Percentiles rank a stretch among this genome's conserved stretches.
phyloP scores from a whole-genome alignment of 176 grass and related monocot species.

The Hordeum vulgare region MorexV3_pseudomolecules_assembly NC_058518.1:512633373-512633872 shows the following conservation, averaged over 20 bases:
- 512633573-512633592: neutral
- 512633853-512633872: slow-evolving; percentile 90
- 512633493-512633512: neutral
- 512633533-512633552: neutral
- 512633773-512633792: slow-evolving; percentile 4
- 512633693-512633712: slow-evolving; percentile 95
- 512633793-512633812: neutral
- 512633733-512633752: slow-evolving; percentile 51
- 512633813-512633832: slow-evolving; percentile 34
- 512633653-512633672: slow-evolving; percentile 77
- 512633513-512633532: neutral
- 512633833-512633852: slow-evolving; percentile 72
- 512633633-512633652: slow-evolving; percentile 61
- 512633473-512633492: neutral
- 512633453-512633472: neutral
- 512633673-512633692: slow-evolving; percentile 51
- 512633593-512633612: slow-evolving; percentile 53
- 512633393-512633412: neutral
- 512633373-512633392: neutral
- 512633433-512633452: neutral
- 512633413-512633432: neutral
- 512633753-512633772: slow-evolving; percentile 17
- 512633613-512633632: slow-evolving; percentile 95
- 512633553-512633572: slow-evolving; percentile 13
- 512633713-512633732: slow-evolving; percentile 77